A percentile compares a stretch with the other conserved stretches of the same genome.
phyloP scores from a whole-genome alignment of 1,284 basidiomycete species.

The Phylloboletellus chloephorus region DNA sequence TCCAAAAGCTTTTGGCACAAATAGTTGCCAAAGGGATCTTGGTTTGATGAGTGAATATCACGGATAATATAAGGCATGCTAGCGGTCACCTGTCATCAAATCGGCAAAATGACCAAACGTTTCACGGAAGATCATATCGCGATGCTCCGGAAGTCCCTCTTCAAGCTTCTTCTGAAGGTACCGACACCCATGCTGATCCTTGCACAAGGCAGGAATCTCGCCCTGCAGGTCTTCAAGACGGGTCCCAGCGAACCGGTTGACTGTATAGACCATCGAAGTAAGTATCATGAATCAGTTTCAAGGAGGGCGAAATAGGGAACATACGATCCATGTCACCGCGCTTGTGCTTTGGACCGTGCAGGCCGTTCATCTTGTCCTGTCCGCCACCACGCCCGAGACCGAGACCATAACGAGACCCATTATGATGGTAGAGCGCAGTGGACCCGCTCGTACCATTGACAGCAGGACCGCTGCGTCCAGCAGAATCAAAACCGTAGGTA shows the following conservation, averaged over 20 bases:
- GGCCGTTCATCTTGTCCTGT: conserved; percentile 76
- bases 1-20: conserved; percentile 98
- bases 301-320: conserved; percentile 40
- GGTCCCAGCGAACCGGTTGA: conserved; percentile 93
- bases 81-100: conserved; percentile 82
- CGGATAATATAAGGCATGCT: conserved; percentile 3
- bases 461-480: conserved; percentile 36
- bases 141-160: conserved; percentile 88
- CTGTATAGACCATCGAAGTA: conserved; percentile 35
- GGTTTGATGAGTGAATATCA: conserved; percentile 5
- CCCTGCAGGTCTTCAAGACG: conserved; percentile 94
- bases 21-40: conserved; percentile 99
- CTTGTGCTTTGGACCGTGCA: conserved; percentile 90
- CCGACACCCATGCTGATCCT: conserved; percentile 98
- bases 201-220: conserved; percentile 91
- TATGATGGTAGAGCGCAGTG: conserved; percentile 75
- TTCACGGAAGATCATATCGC: conserved; percentile 99
- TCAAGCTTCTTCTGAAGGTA: conserved; percentile 99
- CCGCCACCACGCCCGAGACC: conserved; percentile 49
- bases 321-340: conserved; percentile 89
- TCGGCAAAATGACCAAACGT: conserved; percentile 98
- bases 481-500: conserved; percentile 59
- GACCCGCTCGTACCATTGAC: conserved; percentile 61
- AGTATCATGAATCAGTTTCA: conserved; percentile 1
- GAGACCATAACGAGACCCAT: conserved; percentile 70